Conservation (phyloP, 2,329 filamentous ascomycete genomes). For the Truncatella angustata region DNA sequence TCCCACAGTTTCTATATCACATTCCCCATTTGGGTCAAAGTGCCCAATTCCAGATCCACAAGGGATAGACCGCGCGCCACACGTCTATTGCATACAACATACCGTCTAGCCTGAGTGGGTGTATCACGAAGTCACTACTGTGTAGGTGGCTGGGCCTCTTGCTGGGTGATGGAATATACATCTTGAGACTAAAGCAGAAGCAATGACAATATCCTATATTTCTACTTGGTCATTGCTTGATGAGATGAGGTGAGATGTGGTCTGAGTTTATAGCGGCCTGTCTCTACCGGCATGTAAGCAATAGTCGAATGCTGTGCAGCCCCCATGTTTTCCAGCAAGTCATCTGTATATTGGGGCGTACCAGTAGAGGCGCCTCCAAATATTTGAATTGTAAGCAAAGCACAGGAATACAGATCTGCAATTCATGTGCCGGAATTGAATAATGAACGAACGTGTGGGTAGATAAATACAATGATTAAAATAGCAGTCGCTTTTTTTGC, state of each 20-base stretch:
- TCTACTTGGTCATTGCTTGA: constrained; percentile 1
- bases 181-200: neutral
- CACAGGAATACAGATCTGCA: neutral
- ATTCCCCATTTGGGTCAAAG: constrained; percentile 9
- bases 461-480: constrained; percentile 17
- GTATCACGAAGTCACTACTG: neutral
- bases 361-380: too few relatives aligned
- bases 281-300: constrained; percentile 5
- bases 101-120: neutral
- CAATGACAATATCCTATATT: neutral
- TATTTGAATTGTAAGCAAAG: too few relatives aligned
- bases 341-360: too few relatives aligned
- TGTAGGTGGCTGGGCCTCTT: neutral
- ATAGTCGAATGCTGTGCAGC: constrained; percentile 2
- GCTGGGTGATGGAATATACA: neutral
- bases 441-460: constrained; percentile 12
- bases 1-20: constrained; percentile 11
- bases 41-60: constrained; percentile 5
- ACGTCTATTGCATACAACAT: constrained; percentile 1
- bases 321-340: neutral
- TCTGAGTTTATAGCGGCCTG: neutral
- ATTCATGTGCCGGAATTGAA: neutral
- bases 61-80: neutral
- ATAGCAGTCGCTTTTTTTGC: constrained; percentile 20
- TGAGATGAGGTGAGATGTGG: constrained; percentile 3